These are phyloP conservation scores for Tricholoma sp. DNA, from an alignment of 768 basidiomycete genomes.

Conservation along the genomic window DNA sequence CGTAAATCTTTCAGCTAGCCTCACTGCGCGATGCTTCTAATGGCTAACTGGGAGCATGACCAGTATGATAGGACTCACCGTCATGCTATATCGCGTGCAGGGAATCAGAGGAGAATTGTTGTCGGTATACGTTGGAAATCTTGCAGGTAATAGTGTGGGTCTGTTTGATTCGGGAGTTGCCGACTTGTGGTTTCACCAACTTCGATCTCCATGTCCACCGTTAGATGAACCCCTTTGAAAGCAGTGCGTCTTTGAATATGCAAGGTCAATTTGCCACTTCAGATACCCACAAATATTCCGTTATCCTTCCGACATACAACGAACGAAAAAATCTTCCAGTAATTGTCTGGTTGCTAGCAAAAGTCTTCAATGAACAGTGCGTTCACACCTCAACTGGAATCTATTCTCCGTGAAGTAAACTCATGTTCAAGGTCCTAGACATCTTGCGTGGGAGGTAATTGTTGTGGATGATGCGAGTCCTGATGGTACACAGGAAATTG, in stretches of 20 bases:
- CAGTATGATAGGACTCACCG: constrained; percentile 20
- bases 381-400: constrained; percentile 19
- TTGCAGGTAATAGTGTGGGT: constrained; percentile 13
- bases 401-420: constrained; percentile 3
- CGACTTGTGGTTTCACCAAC: not conserved
- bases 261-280: constrained; percentile 51
- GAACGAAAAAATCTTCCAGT: constrained; percentile 90
- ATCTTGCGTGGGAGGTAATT: constrained; percentile 81
- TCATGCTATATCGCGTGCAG: constrained; percentile 30
- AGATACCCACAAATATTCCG: constrained; percentile 77
- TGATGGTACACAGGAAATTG: constrained; percentile 89
- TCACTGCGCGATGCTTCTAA: constrained; percentile 9
- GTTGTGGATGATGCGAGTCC: constrained; percentile 91
- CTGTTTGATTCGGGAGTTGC: constrained; percentile 17
- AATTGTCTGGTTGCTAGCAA: constrained; percentile 80
- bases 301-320: constrained; percentile 92
- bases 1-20: constrained; percentile 7
- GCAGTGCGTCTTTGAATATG: constrained; percentile 52
- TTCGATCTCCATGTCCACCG: constrained; percentile 3
- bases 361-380: constrained; percentile 72
- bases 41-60: constrained; percentile 11
- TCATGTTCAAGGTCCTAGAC: constrained; percentile 33
- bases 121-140: constrained; percentile 14
- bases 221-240: constrained; percentile 66
- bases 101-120: constrained; percentile 22